phyloP scores from a whole-genome alignment of 2,329 filamentous ascomycete species.

The Penicillium sclerotiorum region DNA sequence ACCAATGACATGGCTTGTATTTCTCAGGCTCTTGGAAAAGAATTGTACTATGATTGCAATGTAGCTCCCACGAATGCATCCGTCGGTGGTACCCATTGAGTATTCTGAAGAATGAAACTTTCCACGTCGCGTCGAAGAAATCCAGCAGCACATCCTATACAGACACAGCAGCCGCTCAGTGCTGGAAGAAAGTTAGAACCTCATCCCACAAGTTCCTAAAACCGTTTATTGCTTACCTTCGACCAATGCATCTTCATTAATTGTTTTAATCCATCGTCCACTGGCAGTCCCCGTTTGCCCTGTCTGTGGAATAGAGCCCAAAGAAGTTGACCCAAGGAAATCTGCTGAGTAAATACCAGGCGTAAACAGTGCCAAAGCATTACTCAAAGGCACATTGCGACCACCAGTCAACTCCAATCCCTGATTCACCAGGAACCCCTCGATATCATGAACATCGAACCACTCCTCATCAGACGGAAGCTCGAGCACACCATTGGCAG shows the following conservation, averaged over 20 bases:
- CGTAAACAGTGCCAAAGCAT: background rate
- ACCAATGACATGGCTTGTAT: too few relatives aligned
- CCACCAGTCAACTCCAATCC: slow-evolving; percentile 2
- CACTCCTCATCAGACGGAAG: slow-evolving; percentile 18
- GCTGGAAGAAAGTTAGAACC: slow-evolving; percentile 1
- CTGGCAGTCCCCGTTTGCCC: too few relatives aligned
- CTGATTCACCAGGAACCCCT: slow-evolving; percentile 17
- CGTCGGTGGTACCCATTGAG: background rate
- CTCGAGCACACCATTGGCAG: slow-evolving; percentile 13
- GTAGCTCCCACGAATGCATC: background rate
- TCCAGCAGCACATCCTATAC: slow-evolving; percentile 18
- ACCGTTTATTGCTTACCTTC: background rate
- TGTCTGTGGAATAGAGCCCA: too few relatives aligned
- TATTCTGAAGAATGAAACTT: slow-evolving; percentile 9
- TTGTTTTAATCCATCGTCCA: too few relatives aligned
- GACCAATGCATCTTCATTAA: background rate
- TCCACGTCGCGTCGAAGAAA: slow-evolving; percentile 20
- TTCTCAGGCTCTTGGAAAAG: too few relatives aligned
- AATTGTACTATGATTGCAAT: too few relatives aligned
- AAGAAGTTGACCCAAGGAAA: too few relatives aligned
- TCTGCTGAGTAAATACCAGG: background rate
- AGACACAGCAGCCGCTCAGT: slow-evolving; percentile 10
- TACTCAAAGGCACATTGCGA: background rate
- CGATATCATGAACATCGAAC: slow-evolving; percentile 25
- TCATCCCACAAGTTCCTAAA: background rate